A percentile compares a stretch with the other conserved stretches of the same genome.
Conservation (phyloP, 805 yeast species). For the Groenewaldozyma tartarivorans region DNA sequence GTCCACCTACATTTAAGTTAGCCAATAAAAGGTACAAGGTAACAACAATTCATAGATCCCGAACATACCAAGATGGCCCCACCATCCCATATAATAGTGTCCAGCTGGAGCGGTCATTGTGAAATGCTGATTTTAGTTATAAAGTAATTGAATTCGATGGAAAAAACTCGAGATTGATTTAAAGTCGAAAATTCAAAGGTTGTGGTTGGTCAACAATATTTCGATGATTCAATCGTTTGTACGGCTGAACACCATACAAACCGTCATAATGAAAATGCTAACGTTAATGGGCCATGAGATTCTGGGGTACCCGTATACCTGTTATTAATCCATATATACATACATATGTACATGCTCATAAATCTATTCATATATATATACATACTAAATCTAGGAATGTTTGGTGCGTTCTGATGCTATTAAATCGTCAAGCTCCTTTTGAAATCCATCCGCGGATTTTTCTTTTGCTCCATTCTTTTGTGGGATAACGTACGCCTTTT, state of each 20-base stretch:
- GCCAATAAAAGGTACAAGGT: slow-evolving; percentile 2
- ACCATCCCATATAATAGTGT: slow-evolving; percentile 89
- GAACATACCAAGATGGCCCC: slow-evolving; percentile 75
- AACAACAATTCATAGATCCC: slow-evolving; percentile 41
- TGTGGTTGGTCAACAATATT: neutral
- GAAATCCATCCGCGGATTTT: slow-evolving; percentile 5
- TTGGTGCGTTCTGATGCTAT: slow-evolving; percentile 6
- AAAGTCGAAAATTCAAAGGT: neutral
- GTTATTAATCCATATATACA: no score
- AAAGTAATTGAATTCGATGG: slow-evolving; percentile 4
- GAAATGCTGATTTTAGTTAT: slow-evolving; percentile 4
- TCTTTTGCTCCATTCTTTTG: slow-evolving; percentile 3
- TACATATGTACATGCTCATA: no score
- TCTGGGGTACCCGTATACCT: no score
- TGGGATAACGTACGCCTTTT: slow-evolving; percentile 19
- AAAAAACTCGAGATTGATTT: slow-evolving; percentile 2
- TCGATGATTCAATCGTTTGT: no score
- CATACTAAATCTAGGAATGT: neutral
- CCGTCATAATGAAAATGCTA: no score
- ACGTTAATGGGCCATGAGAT: no score
- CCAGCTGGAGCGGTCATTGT: slow-evolving; percentile 63
- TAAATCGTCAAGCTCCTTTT: slow-evolving; percentile 10
- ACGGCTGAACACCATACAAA: no score
- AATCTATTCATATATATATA: no score
- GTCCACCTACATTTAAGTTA: slow-evolving; percentile 34